These are phyloP conservation scores for Plantago major DNA, from an alignment of 257 asterid genomes.

Conservation along the genomic window DNA sequence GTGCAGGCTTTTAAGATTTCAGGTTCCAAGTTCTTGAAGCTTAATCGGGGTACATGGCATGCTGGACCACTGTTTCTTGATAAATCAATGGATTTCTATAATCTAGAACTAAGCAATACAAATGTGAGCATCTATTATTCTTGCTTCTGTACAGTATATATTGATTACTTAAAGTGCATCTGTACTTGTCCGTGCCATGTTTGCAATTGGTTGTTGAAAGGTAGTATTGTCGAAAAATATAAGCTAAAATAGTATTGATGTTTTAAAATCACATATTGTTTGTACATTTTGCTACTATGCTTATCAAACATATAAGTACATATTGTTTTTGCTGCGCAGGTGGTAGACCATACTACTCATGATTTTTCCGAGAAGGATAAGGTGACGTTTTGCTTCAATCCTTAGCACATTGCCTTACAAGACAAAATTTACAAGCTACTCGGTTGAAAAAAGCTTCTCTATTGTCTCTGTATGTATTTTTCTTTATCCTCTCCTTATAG, in stretches of 20 bases:
- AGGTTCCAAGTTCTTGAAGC: constrained; percentile 81
- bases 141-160: not conserved
- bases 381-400: constrained; percentile 44
- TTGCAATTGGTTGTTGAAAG: too few relatives aligned
- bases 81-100: constrained; percentile 72
- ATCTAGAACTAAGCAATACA: constrained; percentile 76
- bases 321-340: constrained; percentile 33
- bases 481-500: not conserved
- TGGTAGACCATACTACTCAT: constrained; percentile 75
- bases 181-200: too few relatives aligned
- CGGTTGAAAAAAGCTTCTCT: not conserved
- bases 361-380: constrained; percentile 38
- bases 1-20: constrained; percentile 69
- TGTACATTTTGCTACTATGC: too few relatives aligned
- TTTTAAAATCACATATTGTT: too few relatives aligned
- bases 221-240: too few relatives aligned
- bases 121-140: constrained; percentile 44
- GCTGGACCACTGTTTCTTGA: constrained; percentile 82
- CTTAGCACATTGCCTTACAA: constrained; percentile 21
- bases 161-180: not conserved
- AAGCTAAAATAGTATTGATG: too few relatives aligned
- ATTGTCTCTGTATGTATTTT: not conserved
- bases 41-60: constrained; percentile 82
- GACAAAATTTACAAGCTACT: not conserved
- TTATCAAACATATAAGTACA: too few relatives aligned